A percentile compares a stretch with the other conserved stretches of the same genome.
These are phyloP conservation scores for Cercospora berteroae DNA, from an alignment of 2,329 filamentous ascomycete genomes.

Conservation along the genomic window DNA sequence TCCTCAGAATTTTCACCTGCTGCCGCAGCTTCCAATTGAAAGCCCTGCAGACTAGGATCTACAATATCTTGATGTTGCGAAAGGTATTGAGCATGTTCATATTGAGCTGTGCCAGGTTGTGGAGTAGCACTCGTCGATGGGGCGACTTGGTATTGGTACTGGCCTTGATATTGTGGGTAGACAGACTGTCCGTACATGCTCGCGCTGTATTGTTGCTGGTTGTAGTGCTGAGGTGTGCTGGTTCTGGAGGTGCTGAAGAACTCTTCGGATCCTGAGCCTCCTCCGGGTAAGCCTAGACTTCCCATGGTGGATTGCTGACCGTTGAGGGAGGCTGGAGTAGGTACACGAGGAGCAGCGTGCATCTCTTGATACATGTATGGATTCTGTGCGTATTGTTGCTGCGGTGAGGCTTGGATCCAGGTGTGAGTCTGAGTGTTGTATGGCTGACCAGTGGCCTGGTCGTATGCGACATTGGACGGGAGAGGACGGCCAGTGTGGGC, in stretches of 20 bases:
- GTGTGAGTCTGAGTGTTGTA: slow-evolving; percentile 33
- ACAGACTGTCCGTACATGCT: slow-evolving; percentile 26
- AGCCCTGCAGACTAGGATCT: slow-evolving; percentile 33
- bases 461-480: slow-evolving; percentile 35
- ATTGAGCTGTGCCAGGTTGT: slow-evolving; percentile 27
- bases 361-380: slow-evolving; percentile 32
- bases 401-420: slow-evolving; percentile 30
- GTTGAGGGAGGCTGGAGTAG: slow-evolving; percentile 30
- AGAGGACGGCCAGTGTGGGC: slow-evolving; percentile 32
- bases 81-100: slow-evolving; percentile 36
- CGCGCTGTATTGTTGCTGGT: slow-evolving; percentile 12
- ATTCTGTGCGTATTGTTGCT: slow-evolving; percentile 27
- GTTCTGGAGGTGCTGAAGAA: slow-evolving; percentile 33
- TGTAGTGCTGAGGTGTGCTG: slow-evolving; percentile 34
- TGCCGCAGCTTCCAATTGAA: slow-evolving; percentile 20
- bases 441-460: slow-evolving; percentile 28
- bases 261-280: slow-evolving; percentile 32
- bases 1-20: slow-evolving; percentile 16
- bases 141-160: slow-evolving; percentile 23
- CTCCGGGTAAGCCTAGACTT: slow-evolving; percentile 36
- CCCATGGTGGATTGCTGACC: slow-evolving; percentile 31
- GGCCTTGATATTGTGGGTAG: slow-evolving; percentile 31
- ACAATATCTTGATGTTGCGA: slow-evolving; percentile 35
- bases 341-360: slow-evolving; percentile 26
- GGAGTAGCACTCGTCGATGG: slow-evolving; percentile 19